phyloP scores from a whole-genome alignment of 1,284 basidiomycete genomes.

The Boletellus deceptivus region DNA sequence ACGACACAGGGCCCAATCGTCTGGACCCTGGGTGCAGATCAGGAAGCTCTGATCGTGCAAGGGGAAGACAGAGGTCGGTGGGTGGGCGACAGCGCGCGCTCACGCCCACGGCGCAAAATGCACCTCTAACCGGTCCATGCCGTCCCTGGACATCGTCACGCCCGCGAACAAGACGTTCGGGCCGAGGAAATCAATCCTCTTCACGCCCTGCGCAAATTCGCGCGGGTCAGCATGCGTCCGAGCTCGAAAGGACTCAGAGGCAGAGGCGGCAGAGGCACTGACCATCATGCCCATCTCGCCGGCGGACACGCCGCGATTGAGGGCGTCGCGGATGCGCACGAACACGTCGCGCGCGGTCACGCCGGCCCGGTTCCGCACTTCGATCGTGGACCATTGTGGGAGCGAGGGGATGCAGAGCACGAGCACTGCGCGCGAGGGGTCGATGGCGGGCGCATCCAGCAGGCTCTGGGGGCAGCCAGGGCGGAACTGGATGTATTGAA shows the following conservation, averaged over 20 bases:
- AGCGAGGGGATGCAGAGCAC: conserved; percentile 21
- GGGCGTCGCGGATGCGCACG: conserved; percentile 26
- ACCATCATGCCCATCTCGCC: conserved; percentile 29
- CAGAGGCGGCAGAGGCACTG: conserved; percentile 16
- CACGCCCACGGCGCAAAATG: conserved; percentile 19
- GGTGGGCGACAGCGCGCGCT: neutral
- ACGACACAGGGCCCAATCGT: conserved; percentile 16
- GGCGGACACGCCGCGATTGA: conserved; percentile 24
- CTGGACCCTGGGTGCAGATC: conserved; percentile 12
- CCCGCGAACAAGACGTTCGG: conserved; percentile 31
- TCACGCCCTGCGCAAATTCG: conserved; percentile 35
- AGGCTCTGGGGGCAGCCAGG: conserved; percentile 15
- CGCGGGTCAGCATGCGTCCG: conserved; percentile 31
- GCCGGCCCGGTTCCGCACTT: conserved; percentile 29
- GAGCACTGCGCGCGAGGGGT: conserved; percentile 20
- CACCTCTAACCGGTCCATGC: conserved; percentile 28
- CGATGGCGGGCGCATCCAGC: conserved; percentile 24
- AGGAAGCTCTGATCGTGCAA: conserved; percentile 6
- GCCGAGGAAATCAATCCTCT: conserved; percentile 35
- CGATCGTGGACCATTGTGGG: conserved; percentile 30
- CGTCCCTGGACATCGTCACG: conserved; percentile 22
- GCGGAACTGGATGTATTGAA: conserved; percentile 22
- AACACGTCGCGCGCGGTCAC: conserved; percentile 32
- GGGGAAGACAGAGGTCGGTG: no score
- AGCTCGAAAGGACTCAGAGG: conserved; percentile 30